Percentiles rank a stretch among this genome's conserved stretches.
These are phyloP conservation scores for Marasmius sp. DNA, from an alignment of 1,284 basidiomycete genomes.

Conservation along the genomic window DNA sequence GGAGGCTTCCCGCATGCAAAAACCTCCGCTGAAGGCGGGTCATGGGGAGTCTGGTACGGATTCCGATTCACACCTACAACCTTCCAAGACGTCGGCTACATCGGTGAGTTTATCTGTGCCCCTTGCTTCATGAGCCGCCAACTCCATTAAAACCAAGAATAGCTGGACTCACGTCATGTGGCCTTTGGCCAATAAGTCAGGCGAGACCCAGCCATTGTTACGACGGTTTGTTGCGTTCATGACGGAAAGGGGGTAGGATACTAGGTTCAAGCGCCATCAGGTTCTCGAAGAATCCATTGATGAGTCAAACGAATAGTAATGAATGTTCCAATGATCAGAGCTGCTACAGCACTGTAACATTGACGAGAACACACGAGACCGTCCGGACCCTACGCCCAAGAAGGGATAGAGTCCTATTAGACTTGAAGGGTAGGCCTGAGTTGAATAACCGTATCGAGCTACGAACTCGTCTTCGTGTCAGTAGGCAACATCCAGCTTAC, in stretches of 20 bases:
- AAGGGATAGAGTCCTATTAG: background rate
- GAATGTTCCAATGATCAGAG: background rate
- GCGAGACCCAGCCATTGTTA: background rate
- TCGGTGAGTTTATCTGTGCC: slow-evolving; percentile 17
- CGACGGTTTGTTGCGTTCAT: background rate
- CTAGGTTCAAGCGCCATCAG: background rate
- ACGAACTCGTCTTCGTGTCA: background rate
- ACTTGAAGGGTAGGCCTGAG: background rate
- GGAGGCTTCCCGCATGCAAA: background rate
- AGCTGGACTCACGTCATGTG: slow-evolving; percentile 1
- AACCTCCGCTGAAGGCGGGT: slow-evolving; percentile 11
- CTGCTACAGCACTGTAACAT: background rate
- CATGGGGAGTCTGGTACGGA: background rate
- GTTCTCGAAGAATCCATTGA: slow-evolving; percentile 1
- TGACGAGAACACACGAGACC: background rate
- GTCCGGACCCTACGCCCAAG: background rate
- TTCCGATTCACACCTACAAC: slow-evolving; percentile 3
- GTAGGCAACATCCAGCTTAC: background rate
- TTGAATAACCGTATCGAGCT: background rate
- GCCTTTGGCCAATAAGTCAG: slow-evolving; percentile 1
- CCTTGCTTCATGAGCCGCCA: background rate
- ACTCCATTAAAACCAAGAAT: background rate
- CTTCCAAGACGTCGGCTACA: slow-evolving; percentile 10
- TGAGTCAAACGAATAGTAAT: background rate
- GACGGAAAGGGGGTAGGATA: background rate